Evolutionary conservation across 1,284 basidiomycete species (phyloP), one percentile per base, ranked within the genome.

Genomic region (Leucoagaricus sp.): DNA sequence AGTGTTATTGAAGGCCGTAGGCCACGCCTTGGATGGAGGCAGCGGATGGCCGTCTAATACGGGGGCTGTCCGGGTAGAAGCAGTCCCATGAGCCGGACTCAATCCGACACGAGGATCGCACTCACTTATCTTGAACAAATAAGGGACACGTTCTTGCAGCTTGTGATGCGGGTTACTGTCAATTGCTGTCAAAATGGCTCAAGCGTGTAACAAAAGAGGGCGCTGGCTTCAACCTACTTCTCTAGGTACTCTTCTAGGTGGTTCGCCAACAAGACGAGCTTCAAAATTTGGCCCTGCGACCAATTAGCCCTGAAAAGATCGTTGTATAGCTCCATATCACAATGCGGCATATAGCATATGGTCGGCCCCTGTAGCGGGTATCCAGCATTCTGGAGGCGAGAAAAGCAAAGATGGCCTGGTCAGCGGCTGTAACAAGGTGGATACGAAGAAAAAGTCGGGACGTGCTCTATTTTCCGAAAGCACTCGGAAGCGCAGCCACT

Each of bases 331-430:
- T 77, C 75, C 65, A 86, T 65, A 66, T 89, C 87, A 65, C 89
- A 91, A 67, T 91, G 88, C 29, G 87, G 89, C 87, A 90, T 89
- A 72, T 82, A 89, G 53, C 84, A 74, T 55, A 91, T 74, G 47
- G 86, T 89, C 59, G 82, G 81, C 28, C 67, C 73, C 44, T 71
- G 56, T 26, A 78, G 49, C 12, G 66, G 60, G 61, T 80, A 71
- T 44, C 65, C 65, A 52, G 68, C 70, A 47, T 73, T 70, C 78
- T 80, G 60, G 42, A 52, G 45, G 28, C n/a, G n/a, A 8, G 36
- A 29, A 50, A 10, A 36, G 25, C 28, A 44, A 40, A n/a, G 15
- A 51, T 34, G 19, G 12, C n/a, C 17, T 48, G 31, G 54, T 56
- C 52, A 49, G 56, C 54, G 34, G 25, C 21, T 25, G 25, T 31